Evolutionary conservation across 2,329 filamentous ascomycete genomes (phyloP).

Genomic region (Aspergillus fructus): DNA sequence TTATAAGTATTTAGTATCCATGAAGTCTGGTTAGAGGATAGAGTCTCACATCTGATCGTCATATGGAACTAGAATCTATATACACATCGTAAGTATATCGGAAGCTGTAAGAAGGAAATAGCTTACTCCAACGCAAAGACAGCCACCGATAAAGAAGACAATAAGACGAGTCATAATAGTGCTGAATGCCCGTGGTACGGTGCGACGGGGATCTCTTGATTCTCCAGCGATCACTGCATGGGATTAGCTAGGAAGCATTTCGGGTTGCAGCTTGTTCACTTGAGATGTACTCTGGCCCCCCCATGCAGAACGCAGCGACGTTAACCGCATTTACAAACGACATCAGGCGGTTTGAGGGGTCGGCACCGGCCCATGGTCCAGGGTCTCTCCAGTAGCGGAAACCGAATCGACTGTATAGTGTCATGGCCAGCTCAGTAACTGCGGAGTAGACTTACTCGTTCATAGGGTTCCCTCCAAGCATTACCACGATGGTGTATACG

Average conservation of each 20-base stretch:
- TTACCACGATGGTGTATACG: not conserved
- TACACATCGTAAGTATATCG: not conserved
- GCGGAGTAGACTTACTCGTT: not conserved
- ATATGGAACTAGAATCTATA: conserved; percentile 1
- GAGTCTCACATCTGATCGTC: not conserved
- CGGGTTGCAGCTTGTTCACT: not conserved
- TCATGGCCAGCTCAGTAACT: not conserved
- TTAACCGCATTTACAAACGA: conserved; percentile 2
- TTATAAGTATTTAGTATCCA: not conserved
- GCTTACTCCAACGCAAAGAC: not conserved
- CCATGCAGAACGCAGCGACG: conserved; percentile 2
- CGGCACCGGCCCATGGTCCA: not conserved
- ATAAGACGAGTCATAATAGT: conserved; percentile 2
- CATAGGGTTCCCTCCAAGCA: conserved; percentile 4
- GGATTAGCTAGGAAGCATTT: not conserved
- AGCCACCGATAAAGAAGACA: conserved; percentile 5
- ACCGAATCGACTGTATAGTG: not conserved
- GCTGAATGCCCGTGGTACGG: not conserved
- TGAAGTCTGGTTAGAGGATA: not conserved
- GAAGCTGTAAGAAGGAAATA: not conserved
- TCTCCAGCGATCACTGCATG: conserved; percentile 1
- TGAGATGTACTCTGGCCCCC: conserved; percentile 6
- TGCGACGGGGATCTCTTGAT: not conserved
- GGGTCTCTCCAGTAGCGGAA: conserved; percentile 4
- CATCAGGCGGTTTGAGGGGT: not conserved